Conservation (phyloP, 2,329 filamentous ascomycete species). For the Annulohypoxylon truncatum region DNA sequence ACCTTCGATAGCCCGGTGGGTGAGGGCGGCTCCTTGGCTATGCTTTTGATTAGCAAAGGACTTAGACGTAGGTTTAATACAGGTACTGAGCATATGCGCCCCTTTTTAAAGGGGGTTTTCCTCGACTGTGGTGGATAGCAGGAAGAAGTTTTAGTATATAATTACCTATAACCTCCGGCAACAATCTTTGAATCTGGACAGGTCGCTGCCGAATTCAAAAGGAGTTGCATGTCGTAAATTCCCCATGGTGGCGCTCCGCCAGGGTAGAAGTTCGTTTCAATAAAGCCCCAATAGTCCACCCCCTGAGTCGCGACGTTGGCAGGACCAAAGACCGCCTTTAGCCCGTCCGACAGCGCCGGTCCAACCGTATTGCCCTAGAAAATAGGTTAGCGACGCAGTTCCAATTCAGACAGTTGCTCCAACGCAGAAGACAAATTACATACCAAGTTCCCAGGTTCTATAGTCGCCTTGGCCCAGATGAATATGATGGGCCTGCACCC, state of each 20-base stretch:
- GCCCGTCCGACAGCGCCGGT: constrained; percentile 43
- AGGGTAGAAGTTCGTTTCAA: constrained; percentile 47
- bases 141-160: background rate
- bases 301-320: constrained; percentile 47
- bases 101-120: background rate
- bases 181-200: constrained; percentile 47
- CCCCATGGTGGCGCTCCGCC: constrained; percentile 48
- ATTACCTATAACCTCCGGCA: constrained; percentile 46
- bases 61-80: background rate
- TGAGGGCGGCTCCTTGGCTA: constrained; percentile 54
- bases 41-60: background rate
- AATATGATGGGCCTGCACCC: constrained; percentile 47
- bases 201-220: constrained; percentile 42
- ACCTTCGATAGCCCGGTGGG: constrained; percentile 52
- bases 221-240: constrained; percentile 47
- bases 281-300: constrained; percentile 47
- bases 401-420: background rate
- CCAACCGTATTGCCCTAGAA: constrained; percentile 44
- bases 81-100: background rate
- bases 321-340: constrained; percentile 45
- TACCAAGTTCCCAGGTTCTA: constrained; percentile 48
- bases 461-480: constrained; percentile 48
- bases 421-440: background rate
- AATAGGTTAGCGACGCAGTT: background rate
- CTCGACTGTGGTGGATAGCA: too few species aligned